Conservation (phyloP, 192 early-diverging fungal species). For the Coemansia interrupta region DNA sequence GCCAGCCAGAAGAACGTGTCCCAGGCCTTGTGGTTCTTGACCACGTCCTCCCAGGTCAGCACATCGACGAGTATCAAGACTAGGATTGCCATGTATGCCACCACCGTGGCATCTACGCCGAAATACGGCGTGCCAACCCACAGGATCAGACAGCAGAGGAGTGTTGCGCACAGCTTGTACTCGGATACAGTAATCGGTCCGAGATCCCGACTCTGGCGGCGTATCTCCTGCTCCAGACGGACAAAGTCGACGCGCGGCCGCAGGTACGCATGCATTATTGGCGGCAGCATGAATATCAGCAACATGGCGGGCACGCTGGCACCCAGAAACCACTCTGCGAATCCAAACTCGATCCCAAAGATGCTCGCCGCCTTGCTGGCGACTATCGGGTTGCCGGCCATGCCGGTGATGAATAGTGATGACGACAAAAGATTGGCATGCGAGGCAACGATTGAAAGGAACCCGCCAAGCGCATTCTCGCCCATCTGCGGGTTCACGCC, state of each 20-base stretch:
- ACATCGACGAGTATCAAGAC: slow-evolving; percentile 58
- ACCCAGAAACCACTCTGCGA: slow-evolving; percentile 60
- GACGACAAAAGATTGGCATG: slow-evolving; percentile 71
- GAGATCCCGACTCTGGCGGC: slow-evolving; percentile 17
- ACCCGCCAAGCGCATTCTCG: slow-evolving; percentile 52
- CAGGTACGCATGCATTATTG: slow-evolving; percentile 24
- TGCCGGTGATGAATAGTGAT: slow-evolving; percentile 70
- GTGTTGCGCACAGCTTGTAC: slow-evolving; percentile 52
- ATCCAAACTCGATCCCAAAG: slow-evolving; percentile 65
- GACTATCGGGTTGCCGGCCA: slow-evolving; percentile 72
- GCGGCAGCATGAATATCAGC: slow-evolving; percentile 34
- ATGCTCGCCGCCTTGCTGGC: slow-evolving; percentile 57
- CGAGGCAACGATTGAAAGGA: slow-evolving; percentile 60
- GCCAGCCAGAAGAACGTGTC: slow-evolving; percentile 80
- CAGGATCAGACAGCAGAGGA: slow-evolving; percentile 55
- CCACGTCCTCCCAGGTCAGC: slow-evolving; percentile 65
- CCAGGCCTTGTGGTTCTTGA: slow-evolving; percentile 69
- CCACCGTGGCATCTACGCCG: slow-evolving; percentile 63
- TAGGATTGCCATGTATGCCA: slow-evolving; percentile 63
- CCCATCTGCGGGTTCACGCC: slow-evolving; percentile 33
- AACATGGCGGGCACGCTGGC: slow-evolving; percentile 55
- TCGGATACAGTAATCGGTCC: slow-evolving; percentile 30
- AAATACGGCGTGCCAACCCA: slow-evolving; percentile 64
- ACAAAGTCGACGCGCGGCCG: slow-evolving; percentile 31
- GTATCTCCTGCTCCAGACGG: slow-evolving; percentile 25